A percentile compares a stretch with the other conserved stretches of the same genome.
Conservation (phyloP, 2,329 filamentous ascomycete species). For the Alternaria sp. region DNA sequence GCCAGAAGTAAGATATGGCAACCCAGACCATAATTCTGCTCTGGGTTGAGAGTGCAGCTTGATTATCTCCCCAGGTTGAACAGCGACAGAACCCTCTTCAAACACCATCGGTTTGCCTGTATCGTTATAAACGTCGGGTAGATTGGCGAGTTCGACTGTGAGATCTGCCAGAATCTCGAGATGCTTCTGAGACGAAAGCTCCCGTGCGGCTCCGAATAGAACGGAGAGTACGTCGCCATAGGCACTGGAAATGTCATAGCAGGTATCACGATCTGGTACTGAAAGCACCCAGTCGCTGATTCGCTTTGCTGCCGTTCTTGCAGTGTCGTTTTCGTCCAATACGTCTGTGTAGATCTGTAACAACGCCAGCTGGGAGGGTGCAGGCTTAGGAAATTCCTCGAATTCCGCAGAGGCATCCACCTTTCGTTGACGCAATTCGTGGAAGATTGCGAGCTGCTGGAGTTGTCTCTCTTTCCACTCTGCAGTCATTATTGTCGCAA, state of each 20-base stretch:
- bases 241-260: background rate
- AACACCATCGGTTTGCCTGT: background rate
- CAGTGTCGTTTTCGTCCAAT: background rate
- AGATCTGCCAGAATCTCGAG: background rate
- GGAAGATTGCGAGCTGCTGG: background rate
- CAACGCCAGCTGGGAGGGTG: background rate
- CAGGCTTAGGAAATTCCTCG: background rate
- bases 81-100: background rate
- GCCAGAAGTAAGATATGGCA: background rate
- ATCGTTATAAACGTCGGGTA: background rate
- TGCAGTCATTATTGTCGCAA: too few relatives aligned
- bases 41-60: background rate
- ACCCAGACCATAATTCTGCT: background rate
- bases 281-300: background rate
- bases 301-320: too few relatives aligned
- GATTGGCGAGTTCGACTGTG: background rate
- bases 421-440: background rate
- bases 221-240: background rate
- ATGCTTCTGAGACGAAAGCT: background rate
- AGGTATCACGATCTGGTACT: background rate
- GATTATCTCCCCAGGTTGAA: background rate
- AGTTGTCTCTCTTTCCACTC: too few relatives aligned
- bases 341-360: background rate
- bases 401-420: background rate
- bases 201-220: background rate